Evolutionary conservation across 345 rosid species (phyloP).

Genomic region (Nasturtium officinale): DNA sequence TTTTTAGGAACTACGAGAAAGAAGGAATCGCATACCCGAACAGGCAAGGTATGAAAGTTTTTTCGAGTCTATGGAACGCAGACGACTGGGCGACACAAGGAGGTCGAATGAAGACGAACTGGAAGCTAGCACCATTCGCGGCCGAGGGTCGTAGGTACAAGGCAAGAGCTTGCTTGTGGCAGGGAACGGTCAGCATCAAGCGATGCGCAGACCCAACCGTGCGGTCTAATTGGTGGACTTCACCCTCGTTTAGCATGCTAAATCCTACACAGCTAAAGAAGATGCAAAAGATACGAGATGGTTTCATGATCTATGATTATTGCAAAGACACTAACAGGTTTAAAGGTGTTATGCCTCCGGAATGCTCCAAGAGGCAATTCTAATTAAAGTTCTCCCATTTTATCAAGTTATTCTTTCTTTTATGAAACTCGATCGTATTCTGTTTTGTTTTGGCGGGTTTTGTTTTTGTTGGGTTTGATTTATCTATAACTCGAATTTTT

Average conservation of each 20-base stretch:
- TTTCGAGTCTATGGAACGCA: slow-evolving; percentile 74
- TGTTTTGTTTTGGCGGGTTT: background rate
- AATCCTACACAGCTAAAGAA: slow-evolving; percentile 45
- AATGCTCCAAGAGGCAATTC: slow-evolving; percentile 67
- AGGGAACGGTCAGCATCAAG: slow-evolving; percentile 54
- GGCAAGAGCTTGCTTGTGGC: slow-evolving; percentile 68
- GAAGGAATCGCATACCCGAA: slow-evolving; percentile 67
- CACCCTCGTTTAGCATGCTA: slow-evolving; percentile 51
- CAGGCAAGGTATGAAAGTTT: slow-evolving; percentile 71
- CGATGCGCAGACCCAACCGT: slow-evolving; percentile 51
- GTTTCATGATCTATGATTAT: slow-evolving; percentile 69
- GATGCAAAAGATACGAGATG: slow-evolving; percentile 56
- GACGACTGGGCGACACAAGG: slow-evolving; percentile 83
- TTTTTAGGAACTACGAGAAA: slow-evolving; percentile 57
- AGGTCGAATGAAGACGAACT: slow-evolving; percentile 65
- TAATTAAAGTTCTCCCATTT: slow-evolving; percentile 11
- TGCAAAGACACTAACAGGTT: slow-evolving; percentile 65
- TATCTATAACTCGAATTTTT: background rate
- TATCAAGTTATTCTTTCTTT: background rate
- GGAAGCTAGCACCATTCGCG: slow-evolving; percentile 59
- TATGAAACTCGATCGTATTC: background rate
- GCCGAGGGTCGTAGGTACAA: slow-evolving; percentile 55
- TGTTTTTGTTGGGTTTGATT: slow-evolving; percentile 6
- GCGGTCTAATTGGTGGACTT: slow-evolving; percentile 64
- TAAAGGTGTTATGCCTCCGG: slow-evolving; percentile 63